Evolutionary conservation across 129 eudicot species (phyloP).

Genomic region (Flaveria robusta): DNA sequence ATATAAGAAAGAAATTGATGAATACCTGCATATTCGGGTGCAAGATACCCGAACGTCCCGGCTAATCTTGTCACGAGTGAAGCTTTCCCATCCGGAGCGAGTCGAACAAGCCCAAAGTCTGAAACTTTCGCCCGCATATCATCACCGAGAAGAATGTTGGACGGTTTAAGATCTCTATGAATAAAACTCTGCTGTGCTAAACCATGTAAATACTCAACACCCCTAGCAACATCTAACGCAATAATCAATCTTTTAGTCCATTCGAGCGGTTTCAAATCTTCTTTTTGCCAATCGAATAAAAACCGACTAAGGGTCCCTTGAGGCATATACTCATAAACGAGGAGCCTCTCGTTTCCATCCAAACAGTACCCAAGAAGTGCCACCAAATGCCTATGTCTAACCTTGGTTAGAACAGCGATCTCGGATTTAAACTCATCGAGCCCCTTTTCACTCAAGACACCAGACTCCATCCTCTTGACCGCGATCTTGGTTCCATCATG

Average conservation of each 20-base stretch:
- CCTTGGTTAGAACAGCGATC: conserved; percentile 90
- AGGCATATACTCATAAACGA: conserved; percentile 95
- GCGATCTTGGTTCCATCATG: conserved; percentile 93
- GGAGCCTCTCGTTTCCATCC: conserved; percentile 80
- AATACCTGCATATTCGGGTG: conserved; percentile 94
- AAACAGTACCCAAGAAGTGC: conserved; percentile 85
- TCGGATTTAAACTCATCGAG: conserved; percentile 85
- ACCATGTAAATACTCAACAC: conserved; percentile 84
- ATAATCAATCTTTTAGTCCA: conserved; percentile 75
- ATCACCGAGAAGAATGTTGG: conserved; percentile 93
- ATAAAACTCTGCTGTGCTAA: conserved; percentile 93
- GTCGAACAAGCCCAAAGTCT: conserved; percentile 91
- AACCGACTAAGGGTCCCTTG: conserved; percentile 82
- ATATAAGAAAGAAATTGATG: background rate
- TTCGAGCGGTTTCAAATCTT: conserved; percentile 76
- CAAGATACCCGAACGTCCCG: conserved; percentile 94
- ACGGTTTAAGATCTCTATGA: conserved; percentile 91
- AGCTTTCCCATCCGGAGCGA: conserved; percentile 87
- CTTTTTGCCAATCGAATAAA: conserved; percentile 76
- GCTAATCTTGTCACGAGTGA: conserved; percentile 81
- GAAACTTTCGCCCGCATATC: conserved; percentile 97
- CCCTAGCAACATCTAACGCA: conserved; percentile 92
- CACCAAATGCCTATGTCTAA: conserved; percentile 86
- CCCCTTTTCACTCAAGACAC: conserved; percentile 83
- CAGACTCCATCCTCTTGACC: conserved; percentile 89